Base-by-base conservation (phyloP, 352 stramenopile genomes). In the Phytophthora ohioensis region DNA sequence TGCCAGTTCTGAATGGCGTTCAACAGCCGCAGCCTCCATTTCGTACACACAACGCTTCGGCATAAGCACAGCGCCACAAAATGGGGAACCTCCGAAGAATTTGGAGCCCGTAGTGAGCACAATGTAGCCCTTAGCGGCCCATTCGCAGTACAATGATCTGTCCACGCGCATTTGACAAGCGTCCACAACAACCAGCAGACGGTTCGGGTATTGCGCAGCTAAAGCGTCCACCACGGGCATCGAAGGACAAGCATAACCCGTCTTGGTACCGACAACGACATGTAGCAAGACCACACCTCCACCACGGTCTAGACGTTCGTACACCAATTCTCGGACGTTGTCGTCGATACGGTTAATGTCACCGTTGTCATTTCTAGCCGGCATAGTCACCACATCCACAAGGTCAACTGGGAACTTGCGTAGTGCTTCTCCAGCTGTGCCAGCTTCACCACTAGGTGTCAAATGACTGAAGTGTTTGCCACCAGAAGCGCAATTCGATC, bases 161-260 rank as follows among this genome's bases (percentile, higher is more conserved):
- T 94, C 80, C 13, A 94, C 69, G 3, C 91, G 88, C 80, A 97
- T 92, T 43, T 97, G 91, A 39, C 91, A 97, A 52, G 91, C 90
- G 47, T 97, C 91, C 21, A 97, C 69, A 31, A 97, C 90, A 8
- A 97, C 87, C 12, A 97, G 52, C 47, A 97, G 47, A 0, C 85
- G 82, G 51, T 92, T 90, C 31, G 78, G 75, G 71, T 93, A 94
- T 47, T 82, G 76, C 11, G 57, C 42, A 5, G 78, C 74, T 8
- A 97, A 74, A 31, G 55, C 46, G 35, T 92, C 73, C 3, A 94
- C 79, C 30, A 85, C 60, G 1, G 87, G 64, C 57, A 96, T 79
- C 12, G 85, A 93, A 15, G 91, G 91, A 55, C 82, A 95, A 39
- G 75, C 80, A 59, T 93, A 93, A 11, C 91, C 91, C 5, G 90